Percentiles rank a stretch among this genome's conserved stretches.
These are phyloP conservation scores for Penicillium cosmopolitanum DNA, from an alignment of 495 filamentous ascomycete species.

Conservation along the genomic window DNA sequence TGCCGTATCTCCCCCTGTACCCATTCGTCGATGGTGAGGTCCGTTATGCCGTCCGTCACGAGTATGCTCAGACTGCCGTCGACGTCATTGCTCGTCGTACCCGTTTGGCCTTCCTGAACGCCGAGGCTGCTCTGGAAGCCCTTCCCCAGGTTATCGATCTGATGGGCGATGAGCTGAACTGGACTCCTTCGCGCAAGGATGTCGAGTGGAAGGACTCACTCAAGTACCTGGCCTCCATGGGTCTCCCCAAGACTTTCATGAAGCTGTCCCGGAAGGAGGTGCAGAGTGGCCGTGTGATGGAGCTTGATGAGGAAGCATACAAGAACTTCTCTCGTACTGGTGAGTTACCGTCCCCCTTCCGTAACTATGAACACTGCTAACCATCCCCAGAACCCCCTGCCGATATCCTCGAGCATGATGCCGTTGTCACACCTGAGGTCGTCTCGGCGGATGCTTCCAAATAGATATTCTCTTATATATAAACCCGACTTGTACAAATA, in stretches of 20 bases:
- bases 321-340: slow-evolving; percentile 77
- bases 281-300: slow-evolving; percentile 73
- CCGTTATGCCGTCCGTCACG: slow-evolving; percentile 84
- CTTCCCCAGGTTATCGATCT: slow-evolving; percentile 88
- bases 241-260: slow-evolving; percentile 77
- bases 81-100: slow-evolving; percentile 90
- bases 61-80: slow-evolving; percentile 92
- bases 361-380: slow-evolving; percentile 30
- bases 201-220: slow-evolving; percentile 86
- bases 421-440: slow-evolving; percentile 18
- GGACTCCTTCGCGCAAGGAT: slow-evolving; percentile 75
- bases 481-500: slow-evolving; percentile 43
- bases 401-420: slow-evolving; percentile 57
- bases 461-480: slow-evolving; percentile 39
- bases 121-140: slow-evolving; percentile 90
- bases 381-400: slow-evolving; percentile 56
- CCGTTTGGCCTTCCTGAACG: slow-evolving; percentile 90
- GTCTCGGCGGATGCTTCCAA: slow-evolving; percentile 45
- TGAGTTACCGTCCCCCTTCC: slow-evolving; percentile 35
- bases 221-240: slow-evolving; percentile 81
- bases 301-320: slow-evolving; percentile 68
- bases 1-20: slow-evolving; percentile 82
- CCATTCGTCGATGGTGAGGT: slow-evolving; percentile 98
- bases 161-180: slow-evolving; percentile 87
- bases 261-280: slow-evolving; percentile 73